Evolutionary conservation across 768 basidiomycete species (phyloP).

Genomic region (Suillus occidentalis): DNA sequence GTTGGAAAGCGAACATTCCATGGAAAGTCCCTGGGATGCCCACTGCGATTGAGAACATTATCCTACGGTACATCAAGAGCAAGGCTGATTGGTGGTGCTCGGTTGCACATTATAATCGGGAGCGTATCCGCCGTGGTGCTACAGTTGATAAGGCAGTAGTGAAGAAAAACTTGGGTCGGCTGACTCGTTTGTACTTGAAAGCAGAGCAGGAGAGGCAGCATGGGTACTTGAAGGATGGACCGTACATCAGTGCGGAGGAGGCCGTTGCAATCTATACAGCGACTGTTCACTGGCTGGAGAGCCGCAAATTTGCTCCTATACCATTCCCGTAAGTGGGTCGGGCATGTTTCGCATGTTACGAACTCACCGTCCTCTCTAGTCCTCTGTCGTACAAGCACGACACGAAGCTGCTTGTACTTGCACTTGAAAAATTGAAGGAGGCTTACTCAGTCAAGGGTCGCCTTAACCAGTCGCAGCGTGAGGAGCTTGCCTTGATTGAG

Average conservation of each 20-base stretch:
- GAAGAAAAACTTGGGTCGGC: conserved; percentile 97
- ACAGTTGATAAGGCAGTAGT: conserved; percentile 98
- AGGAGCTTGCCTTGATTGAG: conserved; percentile 96
- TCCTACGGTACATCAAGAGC: conserved; percentile 97
- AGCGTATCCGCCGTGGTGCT: conserved; percentile 94
- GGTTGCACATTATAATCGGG: conserved; percentile 97
- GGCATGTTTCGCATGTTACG: not conserved
- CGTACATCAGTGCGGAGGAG: conserved; percentile 98
- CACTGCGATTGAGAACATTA: conserved; percentile 98
- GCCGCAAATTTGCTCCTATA: conserved; percentile 96
- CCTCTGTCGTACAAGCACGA: conserved; percentile 99
- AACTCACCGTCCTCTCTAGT: conserved; percentile 34
- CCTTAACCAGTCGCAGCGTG: conserved; percentile 96
- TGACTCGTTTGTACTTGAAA: conserved; percentile 96
- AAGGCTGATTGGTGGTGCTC: conserved; percentile 99
- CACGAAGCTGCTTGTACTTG: conserved; percentile 94
- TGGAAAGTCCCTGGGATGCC: conserved; percentile 99
- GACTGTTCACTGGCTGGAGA: conserved; percentile 98
- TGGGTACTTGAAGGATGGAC: conserved; percentile 98
- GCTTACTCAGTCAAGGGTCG: conserved; percentile 98
- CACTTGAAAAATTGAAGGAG: conserved; percentile 97
- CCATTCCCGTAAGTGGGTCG: conserved; percentile 80
- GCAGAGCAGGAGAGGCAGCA: conserved; percentile 99
- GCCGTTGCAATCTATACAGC: conserved; percentile 99
- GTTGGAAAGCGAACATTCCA: conserved; percentile 96